These are phyloP conservation scores for Dothidotthia symphoricarpi DNA, from an alignment of 2,329 filamentous ascomycete genomes.

Conservation along the genomic window DNA sequence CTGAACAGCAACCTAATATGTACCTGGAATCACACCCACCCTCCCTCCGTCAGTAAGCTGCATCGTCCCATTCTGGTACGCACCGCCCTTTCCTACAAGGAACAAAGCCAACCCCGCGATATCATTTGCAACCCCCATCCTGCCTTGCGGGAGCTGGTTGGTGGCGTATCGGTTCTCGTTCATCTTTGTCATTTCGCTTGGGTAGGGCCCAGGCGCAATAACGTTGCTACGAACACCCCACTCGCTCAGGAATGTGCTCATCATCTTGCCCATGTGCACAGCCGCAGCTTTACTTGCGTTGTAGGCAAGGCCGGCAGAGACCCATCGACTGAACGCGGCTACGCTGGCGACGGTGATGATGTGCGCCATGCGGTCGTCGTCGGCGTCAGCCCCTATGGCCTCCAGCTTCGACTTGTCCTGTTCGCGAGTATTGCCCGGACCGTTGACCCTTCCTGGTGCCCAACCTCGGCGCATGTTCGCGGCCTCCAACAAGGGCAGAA, in stretches of 20 bases:
- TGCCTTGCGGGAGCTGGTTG: conserved; percentile 40
- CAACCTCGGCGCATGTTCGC: conserved; percentile 47
- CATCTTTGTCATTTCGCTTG: conserved; percentile 46
- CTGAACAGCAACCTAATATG: conserved; percentile 29
- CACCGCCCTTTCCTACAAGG: conserved; percentile 51
- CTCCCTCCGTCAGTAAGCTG: conserved; percentile 51
- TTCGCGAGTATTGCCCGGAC: conserved; percentile 22
- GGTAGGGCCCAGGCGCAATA: conserved; percentile 47
- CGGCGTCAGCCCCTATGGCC: conserved; percentile 22
- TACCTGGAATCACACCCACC: conserved; percentile 33
- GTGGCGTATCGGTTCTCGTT: conserved; percentile 31
- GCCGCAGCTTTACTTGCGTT: conserved; percentile 48
- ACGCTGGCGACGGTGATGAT: conserved; percentile 48
- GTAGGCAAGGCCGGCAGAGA: conserved; percentile 44
- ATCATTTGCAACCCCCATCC: conserved; percentile 47
- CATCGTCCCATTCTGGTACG: conserved; percentile 56
- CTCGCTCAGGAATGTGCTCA: conserved; percentile 44
- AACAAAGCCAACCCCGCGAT: conserved; percentile 53
- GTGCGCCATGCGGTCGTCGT: conserved; percentile 45
- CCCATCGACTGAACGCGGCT: conserved; percentile 41
- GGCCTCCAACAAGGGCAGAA: conserved; percentile 47
- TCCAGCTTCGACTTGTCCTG: conserved; percentile 22
- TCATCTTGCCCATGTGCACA: conserved; percentile 47
- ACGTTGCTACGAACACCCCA: conserved; percentile 51
- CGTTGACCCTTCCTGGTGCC: conserved; percentile 33